Evolutionary conservation across 441 rosid genomes (phyloP).

Genomic region (Aleurites moluccanus): DNA sequence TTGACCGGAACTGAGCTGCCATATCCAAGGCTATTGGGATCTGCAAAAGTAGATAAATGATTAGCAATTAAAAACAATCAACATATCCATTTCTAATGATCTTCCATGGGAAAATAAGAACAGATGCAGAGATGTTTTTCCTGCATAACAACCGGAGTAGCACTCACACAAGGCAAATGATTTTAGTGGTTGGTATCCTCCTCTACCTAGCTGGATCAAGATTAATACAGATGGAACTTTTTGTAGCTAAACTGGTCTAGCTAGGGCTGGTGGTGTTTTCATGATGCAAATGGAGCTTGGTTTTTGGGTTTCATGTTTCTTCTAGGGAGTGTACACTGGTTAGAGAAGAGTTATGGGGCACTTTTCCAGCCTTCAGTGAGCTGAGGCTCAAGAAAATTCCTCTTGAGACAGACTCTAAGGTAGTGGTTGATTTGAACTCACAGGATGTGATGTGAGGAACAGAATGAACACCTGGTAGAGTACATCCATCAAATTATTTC

Average conservation of each 20-base stretch:
- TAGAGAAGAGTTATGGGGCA: not conserved
- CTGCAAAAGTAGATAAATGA: conserved; percentile 43
- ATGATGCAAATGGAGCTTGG: not conserved
- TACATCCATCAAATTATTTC: not conserved
- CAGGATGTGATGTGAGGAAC: not conserved
- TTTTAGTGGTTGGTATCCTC: not conserved
- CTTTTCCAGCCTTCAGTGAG: not conserved
- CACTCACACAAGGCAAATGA: not conserved
- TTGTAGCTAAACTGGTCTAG: not conserved
- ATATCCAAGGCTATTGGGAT: conserved; percentile 95
- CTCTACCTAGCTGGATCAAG: not conserved
- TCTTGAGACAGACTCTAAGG: not conserved
- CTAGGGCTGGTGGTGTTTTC: not conserved
- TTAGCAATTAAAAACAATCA: conserved; percentile 19
- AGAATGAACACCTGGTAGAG: not conserved
- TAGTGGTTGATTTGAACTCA: not conserved
- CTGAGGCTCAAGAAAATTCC: not conserved
- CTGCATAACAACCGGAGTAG: not conserved
- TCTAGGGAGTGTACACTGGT: not conserved
- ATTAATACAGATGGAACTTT: not conserved
- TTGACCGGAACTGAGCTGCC: conserved; percentile 86
- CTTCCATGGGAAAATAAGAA: not conserved
- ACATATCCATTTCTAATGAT: not conserved
- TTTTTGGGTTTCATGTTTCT: not conserved
- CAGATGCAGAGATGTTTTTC: not conserved